phyloP scores from a whole-genome alignment of 768 basidiomycete genomes.

The Boletellus emodensis region DNA sequence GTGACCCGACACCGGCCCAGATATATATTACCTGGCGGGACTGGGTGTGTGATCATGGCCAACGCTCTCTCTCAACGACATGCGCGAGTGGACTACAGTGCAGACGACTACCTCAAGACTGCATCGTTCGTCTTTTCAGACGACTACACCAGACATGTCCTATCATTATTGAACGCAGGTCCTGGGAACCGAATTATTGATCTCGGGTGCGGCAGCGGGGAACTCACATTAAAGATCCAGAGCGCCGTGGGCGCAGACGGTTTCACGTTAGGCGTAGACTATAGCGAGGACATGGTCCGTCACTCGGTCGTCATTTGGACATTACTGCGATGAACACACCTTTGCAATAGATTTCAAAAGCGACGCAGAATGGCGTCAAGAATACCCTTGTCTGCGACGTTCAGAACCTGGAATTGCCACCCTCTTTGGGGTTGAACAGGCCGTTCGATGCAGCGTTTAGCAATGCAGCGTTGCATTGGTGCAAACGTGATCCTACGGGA shows the following conservation, averaged over 20 bases:
- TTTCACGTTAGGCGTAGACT: conserved; percentile 64
- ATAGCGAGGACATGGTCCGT: conserved; percentile 68
- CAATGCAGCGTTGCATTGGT: conserved; percentile 83
- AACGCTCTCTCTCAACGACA: not conserved
- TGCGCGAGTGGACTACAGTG: conserved; percentile 48
- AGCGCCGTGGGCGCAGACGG: conserved; percentile 50
- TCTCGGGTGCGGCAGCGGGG: conserved; percentile 81
- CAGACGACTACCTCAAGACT: conserved; percentile 55
- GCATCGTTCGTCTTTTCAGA: conserved; percentile 67
- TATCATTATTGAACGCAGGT: conserved; percentile 56
- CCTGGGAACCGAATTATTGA: conserved; percentile 72
- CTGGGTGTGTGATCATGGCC: conserved; percentile 7
- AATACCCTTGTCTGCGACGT: conserved; percentile 52
- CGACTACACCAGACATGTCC: conserved; percentile 47
- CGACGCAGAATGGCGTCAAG: conserved; percentile 43
- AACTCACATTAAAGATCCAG: conserved; percentile 60
- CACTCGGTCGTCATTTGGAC: not conserved
- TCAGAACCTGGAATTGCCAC: conserved; percentile 41
- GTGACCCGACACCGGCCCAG: too few relatives aligned
- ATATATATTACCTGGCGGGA: not conserved
- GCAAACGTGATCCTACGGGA: conserved; percentile 64
- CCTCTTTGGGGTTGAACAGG: conserved; percentile 26
- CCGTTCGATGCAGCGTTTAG: conserved; percentile 76
- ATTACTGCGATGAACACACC: not conserved
- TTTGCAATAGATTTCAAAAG: conserved; percentile 47